These are phyloP conservation scores for Mycena kentingensis DNA, from an alignment of 768 basidiomycete species.

Conservation along the genomic window DNA sequence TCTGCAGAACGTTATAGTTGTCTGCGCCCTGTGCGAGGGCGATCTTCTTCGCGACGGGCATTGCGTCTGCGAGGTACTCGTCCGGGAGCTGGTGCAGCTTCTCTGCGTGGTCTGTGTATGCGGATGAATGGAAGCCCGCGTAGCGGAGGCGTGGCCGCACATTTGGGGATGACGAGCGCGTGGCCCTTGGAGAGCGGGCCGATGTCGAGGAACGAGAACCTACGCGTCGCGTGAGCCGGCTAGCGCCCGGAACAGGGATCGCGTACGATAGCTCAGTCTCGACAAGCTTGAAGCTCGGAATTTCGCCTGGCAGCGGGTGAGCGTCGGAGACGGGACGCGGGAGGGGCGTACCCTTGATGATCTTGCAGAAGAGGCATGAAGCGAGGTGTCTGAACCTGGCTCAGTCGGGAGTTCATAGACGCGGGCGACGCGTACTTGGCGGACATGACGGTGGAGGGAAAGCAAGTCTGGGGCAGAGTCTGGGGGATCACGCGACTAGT, in stretches of 20 bases:
- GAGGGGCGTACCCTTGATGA: slow-evolving; percentile 70
- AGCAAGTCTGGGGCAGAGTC: no score
- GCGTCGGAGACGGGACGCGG: not conserved
- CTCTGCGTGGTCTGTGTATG: slow-evolving; percentile 69
- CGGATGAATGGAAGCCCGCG: not conserved
- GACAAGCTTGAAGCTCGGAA: slow-evolving; percentile 83
- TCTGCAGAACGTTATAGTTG: slow-evolving; percentile 87
- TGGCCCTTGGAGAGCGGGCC: slow-evolving; percentile 90
- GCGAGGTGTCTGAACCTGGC: slow-evolving; percentile 49
- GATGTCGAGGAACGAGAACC: slow-evolving; percentile 91
- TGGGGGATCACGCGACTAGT: no score
- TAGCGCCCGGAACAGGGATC: not conserved
- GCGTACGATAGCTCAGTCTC: slow-evolving; percentile 70
- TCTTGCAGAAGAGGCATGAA: slow-evolving; percentile 91
- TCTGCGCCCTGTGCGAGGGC: slow-evolving; percentile 70
- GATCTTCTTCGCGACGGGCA: slow-evolving; percentile 87
- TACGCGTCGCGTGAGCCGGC: slow-evolving; percentile 28
- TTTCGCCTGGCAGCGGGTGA: slow-evolving; percentile 60
- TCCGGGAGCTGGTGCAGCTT: slow-evolving; percentile 90
- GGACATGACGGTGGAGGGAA: slow-evolving; percentile 1
- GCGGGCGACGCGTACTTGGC: not conserved
- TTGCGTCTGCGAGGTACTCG: slow-evolving; percentile 71
- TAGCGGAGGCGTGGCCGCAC: slow-evolving; percentile 41
- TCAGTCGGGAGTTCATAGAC: not conserved
- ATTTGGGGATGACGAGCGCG: slow-evolving; percentile 90